Base-by-base conservation (phyloP, 2,329 filamentous ascomycete species). In the Drechslerella coelobrocha region DNA sequence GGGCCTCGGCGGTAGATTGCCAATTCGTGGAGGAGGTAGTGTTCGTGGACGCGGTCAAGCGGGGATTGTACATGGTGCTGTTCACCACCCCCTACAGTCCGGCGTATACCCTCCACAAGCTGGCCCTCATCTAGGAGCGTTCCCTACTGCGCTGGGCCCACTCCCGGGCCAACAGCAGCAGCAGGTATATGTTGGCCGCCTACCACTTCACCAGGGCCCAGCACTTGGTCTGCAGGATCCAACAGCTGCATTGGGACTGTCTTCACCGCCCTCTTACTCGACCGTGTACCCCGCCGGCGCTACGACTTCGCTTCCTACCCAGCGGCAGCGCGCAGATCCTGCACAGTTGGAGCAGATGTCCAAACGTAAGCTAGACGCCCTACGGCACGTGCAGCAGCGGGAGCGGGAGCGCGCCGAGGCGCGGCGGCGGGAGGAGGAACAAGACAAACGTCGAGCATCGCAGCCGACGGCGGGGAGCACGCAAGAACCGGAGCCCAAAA, bases 361-460 rank as follows among this genome's bases (percentile, higher is more conserved):
- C 2, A 62, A 57, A 21, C 37, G 65, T 9, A 69, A 62, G 19
- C 29, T 69, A 2, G 41, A 31, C 19, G 65, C 65, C 10, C 27
- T 69, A 4, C 65, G 61, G n/a, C 50, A 55, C 9, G 37, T 69
- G 10, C 65, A 69, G 9, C 31, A 43, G 26, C 56, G 29, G 10
- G 65, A 69, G 26, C 61, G 57, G 37, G 52, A 62, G 17, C 45
- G 59, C 9, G 62, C 59, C 24, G 65, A 62, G 29, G 59, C 59
- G 12, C 61, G 53, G 12, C 19, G 57, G 26, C 56, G 53, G 14
- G 65, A 69, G 26, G 57, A 69, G 37, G 27, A 62, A 26, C n/a
- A 17, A 14, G 65, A 69, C 39, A 57, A 56, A 2, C 24, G 9
- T 19, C 47, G 47, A 5, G 21, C 23, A 27, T 19, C 5, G 23